Evolutionary conservation across 2,329 filamentous ascomycete genomes (phyloP), one percentile per base, ranked within the genome.

Genomic region (Colletotrichum coccodes): DNA sequence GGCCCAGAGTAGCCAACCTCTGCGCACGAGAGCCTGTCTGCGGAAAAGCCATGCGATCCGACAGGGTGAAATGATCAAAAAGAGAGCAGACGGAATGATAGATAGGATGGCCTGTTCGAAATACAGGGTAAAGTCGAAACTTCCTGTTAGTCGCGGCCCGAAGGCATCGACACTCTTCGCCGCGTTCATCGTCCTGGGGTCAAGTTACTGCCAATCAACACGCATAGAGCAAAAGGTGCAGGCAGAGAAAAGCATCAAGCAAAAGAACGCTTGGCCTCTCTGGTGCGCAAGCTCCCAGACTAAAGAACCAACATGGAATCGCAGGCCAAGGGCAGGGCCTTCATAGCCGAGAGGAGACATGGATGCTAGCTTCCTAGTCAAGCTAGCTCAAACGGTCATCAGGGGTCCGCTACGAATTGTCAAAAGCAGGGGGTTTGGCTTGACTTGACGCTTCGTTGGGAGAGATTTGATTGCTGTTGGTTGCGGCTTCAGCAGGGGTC

Each of bases 41-140:
- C 68, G 62, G 34, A 68, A 53, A 32, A 58, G 36, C 61, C 60
- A 52, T 36, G 38, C 30, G 58, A 42, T 30, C 9, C 59, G 63
- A 11, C 42, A 64, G 4, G 64, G 59, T n/a, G 47, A 14, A 52
- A 59, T 56, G 6, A 42, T 52, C 21, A 64, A 47, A 26, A 64
- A 64, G 2, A 64, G 26, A 3, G 61, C 53, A 9, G 60, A 72
- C 12, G 50, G 36, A 6, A 64, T 14, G 11, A 72, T 70, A 16
- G 71, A 65, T 18, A 75, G 47, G n/a, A 74, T 47, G 7, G 47
- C 40, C 6, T 74, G 71, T 50, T 73, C 70, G 32, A 75, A 75
- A 3, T 70, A 50, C 23, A 74, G 42, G 23, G 72, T 75, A 36
- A 74, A 73, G 70, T 75, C 72, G 52, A 75, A 73, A 8, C 34